Evolutionary conservation across 495 filamentous ascomycete genomes (phyloP).

Genomic region (Xylaria flabelliformis): DNA sequence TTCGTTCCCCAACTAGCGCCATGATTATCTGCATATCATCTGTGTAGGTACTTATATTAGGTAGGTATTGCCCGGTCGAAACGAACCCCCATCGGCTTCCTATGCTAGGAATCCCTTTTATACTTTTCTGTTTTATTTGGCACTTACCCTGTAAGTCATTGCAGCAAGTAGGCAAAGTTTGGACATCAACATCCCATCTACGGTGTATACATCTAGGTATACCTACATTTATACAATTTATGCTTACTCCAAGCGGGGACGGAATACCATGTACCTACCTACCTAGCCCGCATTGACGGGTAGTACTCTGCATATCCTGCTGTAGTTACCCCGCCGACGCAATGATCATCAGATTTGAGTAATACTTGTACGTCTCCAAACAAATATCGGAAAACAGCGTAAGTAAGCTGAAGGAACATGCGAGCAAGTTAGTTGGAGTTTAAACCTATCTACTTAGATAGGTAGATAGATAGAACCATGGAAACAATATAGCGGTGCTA

Average conservation of each 20-base stretch:
- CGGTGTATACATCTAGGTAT: not conserved
- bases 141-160: too few relatives aligned
- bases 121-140: too few relatives aligned
- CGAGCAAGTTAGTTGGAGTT: too few relatives aligned
- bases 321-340: slow-evolving; percentile 7
- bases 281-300: not conserved
- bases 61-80: not conserved
- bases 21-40: slow-evolving; percentile 14
- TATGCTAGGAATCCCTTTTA: slow-evolving; percentile 6
- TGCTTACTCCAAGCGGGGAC: slow-evolving; percentile 3
- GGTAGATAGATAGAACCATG: not conserved
- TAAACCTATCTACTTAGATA: too few relatives aligned
- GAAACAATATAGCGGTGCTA: not conserved
- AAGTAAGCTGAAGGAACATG: not conserved
- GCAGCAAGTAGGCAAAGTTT: not conserved
- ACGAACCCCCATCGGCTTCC: slow-evolving; percentile 9
- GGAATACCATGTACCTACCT: not conserved
- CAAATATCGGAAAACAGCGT: not conserved
- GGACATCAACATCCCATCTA: not conserved
- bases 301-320: not conserved
- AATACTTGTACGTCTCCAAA: not conserved
- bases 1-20: not conserved
- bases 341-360: not conserved
- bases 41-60: not conserved
- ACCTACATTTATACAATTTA: not conserved